These are phyloP conservation scores for Fraxinus anomala DNA, from an alignment of 257 asterid species.

Conservation along the genomic window DNA sequence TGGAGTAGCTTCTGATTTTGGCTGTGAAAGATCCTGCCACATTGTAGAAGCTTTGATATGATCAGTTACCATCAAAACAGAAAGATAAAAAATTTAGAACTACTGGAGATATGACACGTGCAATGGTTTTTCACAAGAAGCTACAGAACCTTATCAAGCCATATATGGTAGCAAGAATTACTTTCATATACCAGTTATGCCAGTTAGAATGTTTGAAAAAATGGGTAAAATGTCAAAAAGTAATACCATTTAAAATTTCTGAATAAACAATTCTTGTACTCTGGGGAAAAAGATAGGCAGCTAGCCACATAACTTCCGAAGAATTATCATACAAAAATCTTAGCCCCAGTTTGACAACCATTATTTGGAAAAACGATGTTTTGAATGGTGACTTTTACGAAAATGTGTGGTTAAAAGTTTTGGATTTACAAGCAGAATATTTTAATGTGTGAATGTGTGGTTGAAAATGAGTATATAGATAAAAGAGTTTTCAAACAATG, in stretches of 20 bases:
- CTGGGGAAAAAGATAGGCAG: neutral
- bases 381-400: too few species aligned
- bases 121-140: neutral
- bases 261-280: neutral
- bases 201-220: neutral
- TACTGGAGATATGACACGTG: neutral
- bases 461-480: too few species aligned
- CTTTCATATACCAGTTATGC: neutral
- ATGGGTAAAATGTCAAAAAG: neutral
- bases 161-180: neutral
- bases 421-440: too few species aligned
- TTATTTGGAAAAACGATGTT: too few species aligned
- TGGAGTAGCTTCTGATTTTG: conserved; percentile 71
- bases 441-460: too few species aligned
- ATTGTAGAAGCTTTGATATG: conserved; percentile 5
- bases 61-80: neutral
- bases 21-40: conserved; percentile 68
- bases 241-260: neutral
- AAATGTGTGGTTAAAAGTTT: too few species aligned
- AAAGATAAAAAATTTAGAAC: neutral
- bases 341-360: too few species aligned
- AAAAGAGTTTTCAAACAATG: neutral
- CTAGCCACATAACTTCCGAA: neutral
- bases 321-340: neutral
- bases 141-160: neutral